Conservation (phyloP, 2,329 filamentous ascomycete species). For the Chalaropsis thielavioides region DNA sequence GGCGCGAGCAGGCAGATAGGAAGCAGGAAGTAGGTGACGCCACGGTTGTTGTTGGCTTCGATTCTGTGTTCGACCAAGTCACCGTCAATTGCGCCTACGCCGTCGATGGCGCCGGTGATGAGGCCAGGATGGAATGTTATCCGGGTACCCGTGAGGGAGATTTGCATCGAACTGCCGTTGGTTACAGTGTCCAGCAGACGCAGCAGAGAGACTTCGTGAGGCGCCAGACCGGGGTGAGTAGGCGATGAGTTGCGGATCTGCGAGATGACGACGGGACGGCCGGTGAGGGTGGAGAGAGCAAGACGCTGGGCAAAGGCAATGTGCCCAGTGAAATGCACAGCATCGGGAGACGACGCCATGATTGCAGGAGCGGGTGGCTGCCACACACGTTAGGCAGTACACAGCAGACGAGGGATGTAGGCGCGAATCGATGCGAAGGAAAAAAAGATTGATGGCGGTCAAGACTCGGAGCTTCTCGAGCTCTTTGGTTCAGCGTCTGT, state of each 20-base stretch:
- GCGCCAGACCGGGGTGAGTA: conserved; percentile 74
- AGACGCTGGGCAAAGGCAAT: conserved; percentile 71
- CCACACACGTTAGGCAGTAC: background rate
- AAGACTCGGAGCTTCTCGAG: background rate
- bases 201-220: conserved; percentile 89
- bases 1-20: conserved; percentile 81
- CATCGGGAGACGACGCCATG: conserved; percentile 30
- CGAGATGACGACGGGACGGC: conserved; percentile 77
- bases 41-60: conserved; percentile 60
- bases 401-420: background rate
- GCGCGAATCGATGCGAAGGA: background rate
- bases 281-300: conserved; percentile 79
- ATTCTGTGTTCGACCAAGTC: conserved; percentile 72
- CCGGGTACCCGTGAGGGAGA: conserved; percentile 89
- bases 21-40: conserved; percentile 82
- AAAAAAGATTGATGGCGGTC: background rate
- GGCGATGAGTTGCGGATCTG: conserved; percentile 81
- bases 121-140: conserved; percentile 84
- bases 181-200: conserved; percentile 88
- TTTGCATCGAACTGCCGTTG: conserved; percentile 88
- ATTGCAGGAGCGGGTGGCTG: conserved; percentile 18
- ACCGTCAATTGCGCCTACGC: conserved; percentile 52
- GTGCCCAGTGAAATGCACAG: conserved; percentile 70
- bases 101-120: conserved; percentile 71
- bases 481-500: background rate